These are phyloP conservation scores for Polymyxa betae DNA, from an alignment of 208 protist genomes.

Conservation along the genomic window DNA sequence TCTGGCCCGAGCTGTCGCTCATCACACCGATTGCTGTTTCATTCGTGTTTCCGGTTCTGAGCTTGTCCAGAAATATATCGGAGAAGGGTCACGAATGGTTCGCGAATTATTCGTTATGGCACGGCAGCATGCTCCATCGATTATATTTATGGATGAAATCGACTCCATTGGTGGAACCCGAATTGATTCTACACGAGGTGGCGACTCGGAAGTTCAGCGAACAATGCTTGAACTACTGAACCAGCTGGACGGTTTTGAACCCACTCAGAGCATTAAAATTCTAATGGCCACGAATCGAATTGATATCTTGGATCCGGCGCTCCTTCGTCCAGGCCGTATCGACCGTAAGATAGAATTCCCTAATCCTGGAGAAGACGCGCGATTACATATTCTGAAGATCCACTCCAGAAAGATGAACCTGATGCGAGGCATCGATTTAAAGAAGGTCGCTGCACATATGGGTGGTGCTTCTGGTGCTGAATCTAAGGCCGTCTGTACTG, in stretches of 20 bases:
- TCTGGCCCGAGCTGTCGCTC: constrained; percentile 96
- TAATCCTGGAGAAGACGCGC: constrained; percentile 73
- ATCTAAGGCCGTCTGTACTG: constrained; percentile 86
- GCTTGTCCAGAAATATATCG: constrained; percentile 99
- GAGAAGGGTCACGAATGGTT: constrained; percentile 98
- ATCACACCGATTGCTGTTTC: constrained; percentile 95
- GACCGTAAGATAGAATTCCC: constrained; percentile 75
- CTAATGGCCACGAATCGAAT: constrained; percentile 98
- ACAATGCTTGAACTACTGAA: constrained; percentile 99
- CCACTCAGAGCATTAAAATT: constrained; percentile 97
- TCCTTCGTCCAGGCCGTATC: constrained; percentile 98
- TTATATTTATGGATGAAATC: constrained; percentile 99
- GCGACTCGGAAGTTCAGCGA: constrained; percentile 95
- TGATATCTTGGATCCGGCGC: constrained; percentile 98
- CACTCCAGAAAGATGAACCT: constrained; percentile 99
- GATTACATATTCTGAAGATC: constrained; percentile 98
- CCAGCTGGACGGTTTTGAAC: constrained; percentile 99
- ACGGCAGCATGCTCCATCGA: constrained; percentile 95
- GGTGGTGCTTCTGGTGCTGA: constrained; percentile 97
- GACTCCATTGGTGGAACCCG: constrained; percentile 96
- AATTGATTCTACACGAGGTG: constrained; percentile 61
- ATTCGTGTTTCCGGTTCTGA: constrained; percentile 98
- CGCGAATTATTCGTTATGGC: constrained; percentile 99
- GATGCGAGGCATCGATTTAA: constrained; percentile 96
- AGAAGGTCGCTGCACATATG: constrained; percentile 88